Evolutionary conservation across 192 early-diverging fungal genomes (phyloP).

Genomic region (Coemansia sp.): DNA sequence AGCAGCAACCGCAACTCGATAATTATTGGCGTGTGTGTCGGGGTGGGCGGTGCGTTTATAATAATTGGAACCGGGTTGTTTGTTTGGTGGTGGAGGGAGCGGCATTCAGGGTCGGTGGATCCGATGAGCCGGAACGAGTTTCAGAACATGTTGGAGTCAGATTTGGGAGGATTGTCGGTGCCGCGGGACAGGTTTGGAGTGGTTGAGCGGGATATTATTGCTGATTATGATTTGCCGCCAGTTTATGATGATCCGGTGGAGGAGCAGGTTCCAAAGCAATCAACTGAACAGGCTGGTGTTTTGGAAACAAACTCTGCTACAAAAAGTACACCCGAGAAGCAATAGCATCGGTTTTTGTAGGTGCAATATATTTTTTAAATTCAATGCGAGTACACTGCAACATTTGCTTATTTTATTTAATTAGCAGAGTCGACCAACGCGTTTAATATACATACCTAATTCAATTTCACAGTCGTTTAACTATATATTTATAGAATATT

Average conservation of each 20-base stretch:
- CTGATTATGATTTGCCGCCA: not conserved
- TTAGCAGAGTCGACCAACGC: too few species aligned
- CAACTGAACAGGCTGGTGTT: too few species aligned
- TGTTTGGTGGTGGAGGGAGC: slow-evolving; percentile 7
- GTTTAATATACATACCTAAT: too few species aligned
- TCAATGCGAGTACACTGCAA: too few species aligned
- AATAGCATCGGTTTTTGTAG: too few species aligned
- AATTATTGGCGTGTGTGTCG: slow-evolving; percentile 5
- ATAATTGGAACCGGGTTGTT: not conserved
- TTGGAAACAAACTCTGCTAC: too few species aligned
- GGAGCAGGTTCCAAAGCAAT: not conserved
- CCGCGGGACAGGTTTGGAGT: not conserved
- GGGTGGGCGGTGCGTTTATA: not conserved
- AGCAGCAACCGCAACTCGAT: slow-evolving; percentile 1
- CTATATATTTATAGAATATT: too few species aligned
- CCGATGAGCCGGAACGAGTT: slow-evolving; percentile 8
- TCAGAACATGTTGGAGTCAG: slow-evolving; percentile 1
- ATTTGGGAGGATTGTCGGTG: not conserved
- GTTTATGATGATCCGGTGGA: not conserved
- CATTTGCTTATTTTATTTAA: too few species aligned
- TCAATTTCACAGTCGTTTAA: too few species aligned
- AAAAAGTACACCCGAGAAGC: too few species aligned
- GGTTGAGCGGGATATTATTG: not conserved
- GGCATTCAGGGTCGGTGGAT: slow-evolving; percentile 1
- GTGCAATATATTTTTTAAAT: too few species aligned